phyloP scores from a whole-genome alignment of 2,329 filamentous ascomycete genomes.

The Aspergillus amoenus region DNA sequence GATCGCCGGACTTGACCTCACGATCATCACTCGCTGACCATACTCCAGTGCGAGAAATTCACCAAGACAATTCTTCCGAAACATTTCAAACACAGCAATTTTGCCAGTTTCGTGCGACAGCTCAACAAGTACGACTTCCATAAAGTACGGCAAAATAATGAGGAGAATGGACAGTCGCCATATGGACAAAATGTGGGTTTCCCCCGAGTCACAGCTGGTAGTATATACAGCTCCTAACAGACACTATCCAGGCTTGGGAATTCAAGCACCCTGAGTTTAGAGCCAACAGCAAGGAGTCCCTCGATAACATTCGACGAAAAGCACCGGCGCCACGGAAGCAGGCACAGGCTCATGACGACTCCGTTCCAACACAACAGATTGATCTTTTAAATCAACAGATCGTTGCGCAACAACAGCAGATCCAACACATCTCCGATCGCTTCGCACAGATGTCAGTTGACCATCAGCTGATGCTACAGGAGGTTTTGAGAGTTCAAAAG shows the following conservation, averaged over 20 bases:
- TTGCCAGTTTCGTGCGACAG: slow-evolving; percentile 93
- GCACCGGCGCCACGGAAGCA: slow-evolving; percentile 85
- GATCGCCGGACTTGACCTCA: slow-evolving; percentile 10
- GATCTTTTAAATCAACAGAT: slow-evolving; percentile 85
- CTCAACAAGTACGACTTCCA: slow-evolving; percentile 98
- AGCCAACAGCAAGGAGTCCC: slow-evolving; percentile 89
- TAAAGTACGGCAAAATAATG: slow-evolving; percentile 90
- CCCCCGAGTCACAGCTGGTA: neutral
- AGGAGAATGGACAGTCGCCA: slow-evolving; percentile 77
- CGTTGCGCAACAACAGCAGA: slow-evolving; percentile 85
- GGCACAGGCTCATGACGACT: slow-evolving; percentile 66
- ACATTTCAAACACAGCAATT: slow-evolving; percentile 99
- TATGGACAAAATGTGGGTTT: slow-evolving; percentile 71
- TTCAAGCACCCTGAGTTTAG: slow-evolving; percentile 98
- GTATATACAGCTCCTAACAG: slow-evolving; percentile 12
- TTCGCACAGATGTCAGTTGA: slow-evolving; percentile 74
- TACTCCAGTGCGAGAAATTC: slow-evolving; percentile 85
- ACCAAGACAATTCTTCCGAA: slow-evolving; percentile 96
- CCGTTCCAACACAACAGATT: slow-evolving; percentile 81
- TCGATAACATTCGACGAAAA: slow-evolving; percentile 95
- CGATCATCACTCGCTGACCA: slow-evolving; percentile 1
- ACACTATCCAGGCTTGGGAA: slow-evolving; percentile 70
- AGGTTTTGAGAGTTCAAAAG: slow-evolving; percentile 64
- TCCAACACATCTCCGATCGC: slow-evolving; percentile 81
- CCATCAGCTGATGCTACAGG: slow-evolving; percentile 64